Evolutionary conservation across 148 eudicot species (phyloP).

Genomic region (Polygonum maritimum): DNA sequence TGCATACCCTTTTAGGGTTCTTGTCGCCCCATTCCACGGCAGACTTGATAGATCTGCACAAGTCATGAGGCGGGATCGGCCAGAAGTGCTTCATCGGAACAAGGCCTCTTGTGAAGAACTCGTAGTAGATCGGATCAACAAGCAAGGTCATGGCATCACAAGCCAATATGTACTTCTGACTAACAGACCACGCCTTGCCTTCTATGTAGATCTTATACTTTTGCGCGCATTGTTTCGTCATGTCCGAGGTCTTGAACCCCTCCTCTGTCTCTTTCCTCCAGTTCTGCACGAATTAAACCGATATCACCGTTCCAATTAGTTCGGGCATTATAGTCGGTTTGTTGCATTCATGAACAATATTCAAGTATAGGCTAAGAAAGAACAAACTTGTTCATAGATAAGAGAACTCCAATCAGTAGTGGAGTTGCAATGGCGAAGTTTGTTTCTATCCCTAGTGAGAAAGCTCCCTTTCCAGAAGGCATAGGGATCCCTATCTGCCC

Average conservation of each 20-base stretch:
- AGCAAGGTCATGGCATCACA: slow-evolving; percentile 48
- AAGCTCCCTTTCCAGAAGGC: slow-evolving; percentile 44
- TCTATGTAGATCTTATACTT: slow-evolving; percentile 63
- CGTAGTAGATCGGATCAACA: slow-evolving; percentile 35
- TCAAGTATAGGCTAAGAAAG: neutral
- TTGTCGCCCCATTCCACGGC: slow-evolving; percentile 64
- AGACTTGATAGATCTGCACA: slow-evolving; percentile 45
- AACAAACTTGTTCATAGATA: slow-evolving; percentile 1
- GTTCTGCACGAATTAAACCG: slow-evolving; percentile 24
- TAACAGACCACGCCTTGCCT: slow-evolving; percentile 61
- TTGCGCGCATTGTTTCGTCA: slow-evolving; percentile 51
- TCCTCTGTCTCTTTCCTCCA: slow-evolving; percentile 36
- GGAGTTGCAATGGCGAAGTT: neutral
- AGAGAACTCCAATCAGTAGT: neutral
- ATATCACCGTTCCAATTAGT: too few relatives aligned
- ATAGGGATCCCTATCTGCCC: slow-evolving; percentile 34
- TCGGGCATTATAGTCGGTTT: too few relatives aligned
- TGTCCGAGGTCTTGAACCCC: slow-evolving; percentile 46
- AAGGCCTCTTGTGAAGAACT: slow-evolving; percentile 54
- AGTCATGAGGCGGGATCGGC: slow-evolving; percentile 28
- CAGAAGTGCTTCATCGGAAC: slow-evolving; percentile 51
- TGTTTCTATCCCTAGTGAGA: neutral
- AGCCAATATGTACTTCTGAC: slow-evolving; percentile 52
- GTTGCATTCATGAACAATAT: neutral
- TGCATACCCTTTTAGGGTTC: neutral